phyloP scores from a whole-genome alignment of 2,329 filamentous ascomycete species.

The Ascochyta koolunga region DNA sequence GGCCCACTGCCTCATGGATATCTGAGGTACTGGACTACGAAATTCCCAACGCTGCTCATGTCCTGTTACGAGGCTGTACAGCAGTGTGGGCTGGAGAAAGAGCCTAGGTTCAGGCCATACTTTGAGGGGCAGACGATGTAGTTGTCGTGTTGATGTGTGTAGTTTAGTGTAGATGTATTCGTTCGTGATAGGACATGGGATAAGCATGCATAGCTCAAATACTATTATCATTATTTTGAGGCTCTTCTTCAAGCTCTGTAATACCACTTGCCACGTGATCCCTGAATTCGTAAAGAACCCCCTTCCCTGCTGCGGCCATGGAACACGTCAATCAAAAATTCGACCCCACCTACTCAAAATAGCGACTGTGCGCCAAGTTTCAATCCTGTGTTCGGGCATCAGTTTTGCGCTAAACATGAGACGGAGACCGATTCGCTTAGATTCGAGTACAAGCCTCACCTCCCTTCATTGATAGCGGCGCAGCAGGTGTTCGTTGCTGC shows the following conservation, averaged over 20 bases:
- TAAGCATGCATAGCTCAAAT: conserved; percentile 7
- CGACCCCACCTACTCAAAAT: conserved; percentile 17
- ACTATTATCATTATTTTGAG: not conserved
- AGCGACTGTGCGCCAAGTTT: conserved; percentile 15
- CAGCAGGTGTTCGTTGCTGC: conserved; percentile 6
- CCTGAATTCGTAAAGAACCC: not conserved
- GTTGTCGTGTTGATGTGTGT: not conserved
- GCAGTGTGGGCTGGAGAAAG: conserved; percentile 66
- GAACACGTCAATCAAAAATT: conserved; percentile 9
- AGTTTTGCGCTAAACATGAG: conserved; percentile 15
- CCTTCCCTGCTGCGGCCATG: not conserved
- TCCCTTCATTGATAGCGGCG: conserved; percentile 5
- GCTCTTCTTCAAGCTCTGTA: not conserved
- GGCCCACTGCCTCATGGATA: conserved; percentile 81
- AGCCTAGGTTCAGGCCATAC: conserved; percentile 74
- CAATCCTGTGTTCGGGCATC: conserved; percentile 12
- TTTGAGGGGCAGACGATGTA: conserved; percentile 53
- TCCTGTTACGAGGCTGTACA: conserved; percentile 77
- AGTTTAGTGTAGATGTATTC: not conserved
- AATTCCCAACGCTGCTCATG: conserved; percentile 80
- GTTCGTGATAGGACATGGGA: not conserved
- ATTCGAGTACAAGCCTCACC: conserved; percentile 14
- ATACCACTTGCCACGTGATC: not conserved
- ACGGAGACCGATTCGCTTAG: conserved; percentile 17
- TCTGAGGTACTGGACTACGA: conserved; percentile 78